Evolutionary conservation across 129 eudicot genomes (phyloP).

Genomic region (Artemisia annua): DNA sequence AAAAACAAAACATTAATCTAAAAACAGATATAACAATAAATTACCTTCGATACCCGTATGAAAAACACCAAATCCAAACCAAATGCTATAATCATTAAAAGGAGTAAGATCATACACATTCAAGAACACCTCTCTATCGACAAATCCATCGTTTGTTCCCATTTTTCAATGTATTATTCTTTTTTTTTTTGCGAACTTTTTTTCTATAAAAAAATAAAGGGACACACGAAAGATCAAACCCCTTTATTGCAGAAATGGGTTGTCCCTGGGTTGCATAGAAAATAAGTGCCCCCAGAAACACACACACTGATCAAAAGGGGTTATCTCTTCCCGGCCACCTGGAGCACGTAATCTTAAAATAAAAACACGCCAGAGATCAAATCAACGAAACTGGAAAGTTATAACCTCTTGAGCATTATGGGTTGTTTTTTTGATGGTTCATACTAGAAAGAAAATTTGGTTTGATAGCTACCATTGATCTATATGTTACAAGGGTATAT

Average conservation of each 20-base stretch:
- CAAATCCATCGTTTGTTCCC: conserved; percentile 36
- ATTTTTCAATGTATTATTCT: conserved; percentile 21
- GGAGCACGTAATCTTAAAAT: conserved; percentile 20
- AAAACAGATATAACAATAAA: neutral
- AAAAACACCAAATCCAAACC: conserved; percentile 65
- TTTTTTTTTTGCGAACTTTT: neutral
- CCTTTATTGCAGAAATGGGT: conserved; percentile 37
- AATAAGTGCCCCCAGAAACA: conserved; percentile 36
- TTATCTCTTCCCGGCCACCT: conserved; percentile 38
- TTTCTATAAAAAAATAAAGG: neutral
- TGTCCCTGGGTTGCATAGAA: conserved; percentile 34
- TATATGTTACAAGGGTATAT: neutral
- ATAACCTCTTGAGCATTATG: conserved; percentile 16
- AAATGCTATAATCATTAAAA: conserved; percentile 47
- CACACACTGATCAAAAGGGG: conserved; percentile 33
- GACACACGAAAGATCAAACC: conserved; percentile 27
- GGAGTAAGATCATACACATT: conserved; percentile 69
- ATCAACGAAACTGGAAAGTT: neutral
- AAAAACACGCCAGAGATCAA: neutral
- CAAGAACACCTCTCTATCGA: conserved; percentile 44
- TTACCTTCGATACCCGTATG: conserved; percentile 75
- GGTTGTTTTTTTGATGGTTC: conserved; percentile 19
- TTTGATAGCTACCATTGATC: neutral
- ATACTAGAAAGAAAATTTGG: neutral
- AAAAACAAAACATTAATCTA: neutral